Percentiles rank a stretch among this genome's conserved stretches.
These are phyloP conservation scores for Xylaria longipes DNA, from an alignment of 495 filamentous ascomycete species.

Conservation along the genomic window DNA sequence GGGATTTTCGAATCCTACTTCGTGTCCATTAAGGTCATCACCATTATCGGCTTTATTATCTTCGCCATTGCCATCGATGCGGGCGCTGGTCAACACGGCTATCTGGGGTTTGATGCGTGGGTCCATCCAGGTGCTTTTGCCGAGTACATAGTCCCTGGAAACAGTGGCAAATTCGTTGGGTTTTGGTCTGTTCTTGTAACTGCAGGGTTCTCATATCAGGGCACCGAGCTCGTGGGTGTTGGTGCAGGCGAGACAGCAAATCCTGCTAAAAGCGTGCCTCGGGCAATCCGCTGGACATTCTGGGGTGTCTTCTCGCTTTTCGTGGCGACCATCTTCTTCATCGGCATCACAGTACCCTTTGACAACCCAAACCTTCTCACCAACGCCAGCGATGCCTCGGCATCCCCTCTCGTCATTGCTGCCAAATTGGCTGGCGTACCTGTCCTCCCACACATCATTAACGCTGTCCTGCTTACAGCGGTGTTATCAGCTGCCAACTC, in stretches of 20 bases:
- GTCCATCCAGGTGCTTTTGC: constrained; percentile 72
- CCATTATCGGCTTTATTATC: constrained; percentile 72
- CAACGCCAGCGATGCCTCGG: constrained; percentile 58
- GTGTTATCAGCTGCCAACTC: constrained; percentile 63
- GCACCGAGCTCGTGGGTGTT: constrained; percentile 68
- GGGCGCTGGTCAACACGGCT: constrained; percentile 68
- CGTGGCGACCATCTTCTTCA: constrained; percentile 68
- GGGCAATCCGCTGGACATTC: constrained; percentile 59
- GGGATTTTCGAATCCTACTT: constrained; percentile 80
- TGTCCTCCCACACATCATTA: constrained; percentile 73
- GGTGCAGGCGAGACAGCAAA: constrained; percentile 71
- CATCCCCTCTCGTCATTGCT: constrained; percentile 75
- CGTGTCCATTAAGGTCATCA: constrained; percentile 76
- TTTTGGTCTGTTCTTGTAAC: constrained; percentile 56
- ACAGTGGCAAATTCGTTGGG: constrained; percentile 53
- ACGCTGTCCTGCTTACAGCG: constrained; percentile 70
- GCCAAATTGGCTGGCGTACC: constrained; percentile 67
- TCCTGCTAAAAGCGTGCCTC: constrained; percentile 62
- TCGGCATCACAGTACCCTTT: constrained; percentile 69
- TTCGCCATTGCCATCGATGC: constrained; percentile 71
- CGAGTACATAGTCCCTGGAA: constrained; percentile 52
- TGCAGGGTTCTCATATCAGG: constrained; percentile 56
- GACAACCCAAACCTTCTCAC: constrained; percentile 57
- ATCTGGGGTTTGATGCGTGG: constrained; percentile 78
- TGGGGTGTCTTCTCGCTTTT: constrained; percentile 72